phyloP scores from a whole-genome alignment of 2,329 filamentous ascomycete species.

The Pseudogymnoascus sp. region DNA sequence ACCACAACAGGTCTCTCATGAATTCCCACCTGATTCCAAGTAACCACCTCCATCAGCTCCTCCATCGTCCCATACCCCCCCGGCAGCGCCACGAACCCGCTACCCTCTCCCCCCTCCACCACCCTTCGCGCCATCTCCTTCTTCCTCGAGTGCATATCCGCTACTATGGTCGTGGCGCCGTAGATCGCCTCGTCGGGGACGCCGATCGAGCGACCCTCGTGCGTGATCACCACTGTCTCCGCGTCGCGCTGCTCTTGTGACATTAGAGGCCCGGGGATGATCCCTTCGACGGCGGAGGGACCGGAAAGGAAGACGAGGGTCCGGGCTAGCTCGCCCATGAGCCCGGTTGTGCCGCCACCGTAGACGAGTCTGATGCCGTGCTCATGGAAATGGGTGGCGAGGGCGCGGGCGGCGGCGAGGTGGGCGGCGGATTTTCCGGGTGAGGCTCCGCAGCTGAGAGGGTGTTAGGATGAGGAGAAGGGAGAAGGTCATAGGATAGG shows the following conservation, averaged over 20 bases:
- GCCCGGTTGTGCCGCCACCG: slow-evolving; percentile 81
- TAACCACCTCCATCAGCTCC: slow-evolving; percentile 79
- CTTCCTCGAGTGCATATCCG: slow-evolving; percentile 92
- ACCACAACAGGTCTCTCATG: slow-evolving; percentile 70
- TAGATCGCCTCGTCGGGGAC: slow-evolving; percentile 41
- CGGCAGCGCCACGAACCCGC: slow-evolving; percentile 76
- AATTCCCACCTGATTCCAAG: slow-evolving; percentile 92
- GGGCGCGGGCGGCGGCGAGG: slow-evolving; percentile 63
- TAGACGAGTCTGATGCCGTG: slow-evolving; percentile 51
- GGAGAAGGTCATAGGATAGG: background rate
- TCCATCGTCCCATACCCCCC: slow-evolving; percentile 90
- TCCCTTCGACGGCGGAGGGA: slow-evolving; percentile 72
- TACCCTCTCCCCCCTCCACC: slow-evolving; percentile 67
- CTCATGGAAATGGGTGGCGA: slow-evolving; percentile 65
- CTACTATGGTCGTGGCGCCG: slow-evolving; percentile 75
- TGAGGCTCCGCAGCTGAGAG: slow-evolving; percentile 63
- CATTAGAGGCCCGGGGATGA: slow-evolving; percentile 79
- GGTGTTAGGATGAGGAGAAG: background rate
- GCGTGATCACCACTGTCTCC: slow-evolving; percentile 46
- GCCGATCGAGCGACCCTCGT: slow-evolving; percentile 36
- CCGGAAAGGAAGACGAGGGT: slow-evolving; percentile 75
- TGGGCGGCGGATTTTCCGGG: slow-evolving; percentile 63
- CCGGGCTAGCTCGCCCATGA: slow-evolving; percentile 87
- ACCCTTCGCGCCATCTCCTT: slow-evolving; percentile 73
- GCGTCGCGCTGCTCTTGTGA: slow-evolving; percentile 35